These are phyloP conservation scores for Psilocybe azurescens DNA, from an alignment of 768 basidiomycete genomes.

Conservation along the genomic window DNA sequence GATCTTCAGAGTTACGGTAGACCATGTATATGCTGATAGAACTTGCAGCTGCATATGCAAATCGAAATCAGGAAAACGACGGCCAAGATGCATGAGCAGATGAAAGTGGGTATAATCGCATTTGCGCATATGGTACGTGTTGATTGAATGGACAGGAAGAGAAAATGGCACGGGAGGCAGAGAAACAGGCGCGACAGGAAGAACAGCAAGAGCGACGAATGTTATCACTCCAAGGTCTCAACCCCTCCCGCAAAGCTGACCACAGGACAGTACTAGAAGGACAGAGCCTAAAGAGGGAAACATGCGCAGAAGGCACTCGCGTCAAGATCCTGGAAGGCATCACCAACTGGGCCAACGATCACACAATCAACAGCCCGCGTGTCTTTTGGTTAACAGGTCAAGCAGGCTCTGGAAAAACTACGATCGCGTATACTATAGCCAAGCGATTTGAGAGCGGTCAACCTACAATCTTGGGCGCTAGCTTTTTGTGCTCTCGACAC, in stretches of 20 bases:
- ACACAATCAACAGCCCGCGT: conserved; percentile 2
- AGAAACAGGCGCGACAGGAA: no score
- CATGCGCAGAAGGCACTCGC: conserved; percentile 13
- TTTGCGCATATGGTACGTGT: no score
- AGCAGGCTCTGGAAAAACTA: conserved; percentile 16
- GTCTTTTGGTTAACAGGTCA: conserved; percentile 17
- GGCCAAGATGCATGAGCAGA: no score
- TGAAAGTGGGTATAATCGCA: no score
- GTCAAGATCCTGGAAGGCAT: conserved; percentile 12
- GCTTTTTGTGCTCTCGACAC: conserved; percentile 7
- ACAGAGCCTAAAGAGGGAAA: conserved; percentile 4
- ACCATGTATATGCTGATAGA: no score
- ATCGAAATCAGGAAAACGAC: no score
- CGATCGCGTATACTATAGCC: conserved; percentile 14
- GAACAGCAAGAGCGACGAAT: no score
- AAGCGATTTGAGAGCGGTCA: not conserved
- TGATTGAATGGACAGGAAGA: not conserved
- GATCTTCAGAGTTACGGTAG: no score
- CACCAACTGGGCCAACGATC: conserved; percentile 9
- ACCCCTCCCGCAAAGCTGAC: not conserved
- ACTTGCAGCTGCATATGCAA: no score
- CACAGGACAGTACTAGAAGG: not conserved
- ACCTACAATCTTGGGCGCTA: not conserved
- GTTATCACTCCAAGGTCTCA: not conserved
- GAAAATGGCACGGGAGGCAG: no score